Evolutionary conservation across 2,329 filamentous ascomycete genomes (phyloP).

Genomic region (Ophiostoma populinum): DNA sequence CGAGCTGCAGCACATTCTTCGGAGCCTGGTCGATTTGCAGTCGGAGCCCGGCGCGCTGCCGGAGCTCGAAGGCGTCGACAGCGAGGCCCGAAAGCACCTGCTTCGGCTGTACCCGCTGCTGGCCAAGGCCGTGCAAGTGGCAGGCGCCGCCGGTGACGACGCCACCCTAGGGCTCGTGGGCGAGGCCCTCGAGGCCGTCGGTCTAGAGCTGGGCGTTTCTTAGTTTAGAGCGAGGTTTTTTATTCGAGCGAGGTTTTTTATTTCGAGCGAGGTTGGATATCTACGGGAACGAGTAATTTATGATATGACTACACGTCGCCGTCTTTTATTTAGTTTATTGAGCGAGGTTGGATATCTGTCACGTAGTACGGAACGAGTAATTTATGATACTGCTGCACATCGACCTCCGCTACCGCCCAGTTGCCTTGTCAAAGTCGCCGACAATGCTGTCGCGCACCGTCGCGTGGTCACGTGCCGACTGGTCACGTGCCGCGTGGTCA

Average conservation of each 20-base stretch:
- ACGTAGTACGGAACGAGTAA: too few species aligned
- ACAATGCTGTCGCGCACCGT: slow-evolving; percentile 15
- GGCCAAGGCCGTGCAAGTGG: slow-evolving; percentile 42
- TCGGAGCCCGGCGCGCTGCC: slow-evolving; percentile 57
- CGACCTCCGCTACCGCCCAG: slow-evolving; percentile 9
- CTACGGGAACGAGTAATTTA: too few species aligned
- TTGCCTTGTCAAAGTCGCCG: slow-evolving; percentile 15
- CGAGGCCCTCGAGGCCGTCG: slow-evolving; percentile 44
- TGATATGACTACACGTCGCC: too few species aligned
- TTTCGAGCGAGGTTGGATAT: too few species aligned
- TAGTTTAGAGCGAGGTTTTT: neutral
- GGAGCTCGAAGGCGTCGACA: slow-evolving; percentile 30
- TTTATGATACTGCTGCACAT: too few species aligned
- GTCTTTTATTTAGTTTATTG: too few species aligned
- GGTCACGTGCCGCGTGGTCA: slow-evolving; percentile 1
- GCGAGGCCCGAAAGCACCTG: slow-evolving; percentile 54
- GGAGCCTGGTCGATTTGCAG: slow-evolving; percentile 45
- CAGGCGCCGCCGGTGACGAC: slow-evolving; percentile 39
- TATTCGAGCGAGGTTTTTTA: neutral
- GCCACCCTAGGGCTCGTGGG: slow-evolving; percentile 39
- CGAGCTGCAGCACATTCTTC: slow-evolving; percentile 59
- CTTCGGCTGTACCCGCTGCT: slow-evolving; percentile 66
- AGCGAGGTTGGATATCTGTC: too few species aligned
- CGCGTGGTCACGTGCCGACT: too few species aligned
- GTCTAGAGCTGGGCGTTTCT: slow-evolving; percentile 30